These are phyloP conservation scores for Rugonectria rugulosa DNA, from an alignment of 2,329 filamentous ascomycete genomes.

Conservation along the genomic window DNA sequence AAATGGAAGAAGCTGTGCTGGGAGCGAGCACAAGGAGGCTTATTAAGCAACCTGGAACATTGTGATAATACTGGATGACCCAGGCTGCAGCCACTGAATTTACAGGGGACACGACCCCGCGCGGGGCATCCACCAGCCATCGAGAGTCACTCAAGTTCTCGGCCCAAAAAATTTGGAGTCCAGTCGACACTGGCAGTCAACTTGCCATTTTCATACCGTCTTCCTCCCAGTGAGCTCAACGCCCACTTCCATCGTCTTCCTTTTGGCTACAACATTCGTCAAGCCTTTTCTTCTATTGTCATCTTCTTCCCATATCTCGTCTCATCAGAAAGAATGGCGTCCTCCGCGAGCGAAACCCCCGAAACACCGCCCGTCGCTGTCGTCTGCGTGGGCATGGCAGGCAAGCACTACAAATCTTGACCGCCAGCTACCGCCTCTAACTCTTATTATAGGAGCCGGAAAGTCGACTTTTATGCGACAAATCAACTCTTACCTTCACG, in stretches of 20 bases:
- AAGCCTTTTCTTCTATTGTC: neutral
- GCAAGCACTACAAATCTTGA: conserved; percentile 50
- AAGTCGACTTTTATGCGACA: conserved; percentile 99
- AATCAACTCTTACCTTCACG: conserved; percentile 92
- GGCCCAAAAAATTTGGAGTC: conserved; percentile 37
- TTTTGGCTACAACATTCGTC: neutral
- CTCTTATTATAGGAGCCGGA: conserved; percentile 71
- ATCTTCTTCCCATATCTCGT: too few relatives aligned
- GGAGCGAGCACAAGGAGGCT: too few relatives aligned
- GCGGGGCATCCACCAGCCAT: conserved; percentile 36
- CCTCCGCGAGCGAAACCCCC: conserved; percentile 39
- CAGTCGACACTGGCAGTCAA: too few relatives aligned
- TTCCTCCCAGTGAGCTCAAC: neutral
- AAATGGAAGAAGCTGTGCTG: too few relatives aligned
- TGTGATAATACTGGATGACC: neutral
- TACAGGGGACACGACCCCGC: conserved; percentile 37
- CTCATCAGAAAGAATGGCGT: too few relatives aligned
- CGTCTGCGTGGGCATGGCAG: conserved; percentile 97
- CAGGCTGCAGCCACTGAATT: conserved; percentile 19
- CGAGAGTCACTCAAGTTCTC: conserved; percentile 3
- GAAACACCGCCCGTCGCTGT: conserved; percentile 76
- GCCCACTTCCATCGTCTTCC: neutral
- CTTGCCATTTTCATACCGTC: too few relatives aligned
- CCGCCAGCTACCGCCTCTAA: neutral
- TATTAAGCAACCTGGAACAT: neutral